Base-by-base conservation (phyloP, 768 basidiomycete genomes). In the Termitomyces sp. region DNA sequence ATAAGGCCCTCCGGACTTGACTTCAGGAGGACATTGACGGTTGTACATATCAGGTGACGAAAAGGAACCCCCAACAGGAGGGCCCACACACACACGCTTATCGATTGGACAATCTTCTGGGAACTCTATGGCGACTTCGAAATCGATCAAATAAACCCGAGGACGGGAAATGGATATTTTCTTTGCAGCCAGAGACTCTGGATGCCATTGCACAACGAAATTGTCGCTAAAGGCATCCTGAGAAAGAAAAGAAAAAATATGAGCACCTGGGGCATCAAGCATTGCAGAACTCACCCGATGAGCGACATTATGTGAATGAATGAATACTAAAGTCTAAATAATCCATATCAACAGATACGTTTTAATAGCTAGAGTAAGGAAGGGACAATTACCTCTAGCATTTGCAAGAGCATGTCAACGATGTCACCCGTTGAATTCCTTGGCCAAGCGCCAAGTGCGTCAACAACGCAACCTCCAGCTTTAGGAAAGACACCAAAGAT, bases 151-250 rank as follows among this genome's bases (percentile, higher is more conserved):
- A 46, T 54, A 54, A 25, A 50, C 47, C 21, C 52, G 29, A 12
- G 53, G 46, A 1, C 47, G 47, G 23, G 58, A 54, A 23, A 34
- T 16, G 19, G 52, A 46, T 27, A 48, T 19, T 31, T 40, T 58
- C 21, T 17, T 53, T 23, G 44, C 32, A 1, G 31, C 19, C 19
- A 72, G 32, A 3, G 69, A 70, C 46, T 72, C 68, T 2, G 71
- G 71, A 5, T 69, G 64, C 64, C 66, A 71, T 52, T 73, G 64
- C 2, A 71, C 44, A 2, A 71, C 53, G 49, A 70, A 72, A 53
- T 73, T 72, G 49, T 70, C 68, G 11, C 43, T 58, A 54, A 68
- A 69, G 16, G 68, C 66, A 43, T 72, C 68, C 69, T 72, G 35
- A 14, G 19, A 5, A n/a, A n/a, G n/a, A 12, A 35, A 25, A 41